Conservation (phyloP, 2,329 filamentous ascomycete genomes). For the Laburnicola sp. region DNA sequence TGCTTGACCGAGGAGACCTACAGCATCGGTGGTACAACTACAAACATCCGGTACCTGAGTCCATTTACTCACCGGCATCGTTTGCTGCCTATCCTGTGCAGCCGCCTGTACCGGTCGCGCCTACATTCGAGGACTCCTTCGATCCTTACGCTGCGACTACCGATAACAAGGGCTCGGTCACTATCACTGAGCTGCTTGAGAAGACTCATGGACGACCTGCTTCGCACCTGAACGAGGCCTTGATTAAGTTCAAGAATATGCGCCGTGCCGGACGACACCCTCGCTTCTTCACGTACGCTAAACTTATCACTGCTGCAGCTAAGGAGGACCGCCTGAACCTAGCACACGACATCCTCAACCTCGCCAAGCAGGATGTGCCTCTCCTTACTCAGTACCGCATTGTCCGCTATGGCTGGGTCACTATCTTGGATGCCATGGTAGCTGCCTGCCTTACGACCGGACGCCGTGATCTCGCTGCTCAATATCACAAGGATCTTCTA, state of each 20-base stretch:
- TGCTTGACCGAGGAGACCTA: constrained; percentile 55
- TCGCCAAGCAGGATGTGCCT: constrained; percentile 88
- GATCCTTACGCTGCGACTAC: constrained; percentile 90
- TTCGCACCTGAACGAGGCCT: constrained; percentile 75
- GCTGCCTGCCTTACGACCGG: constrained; percentile 84
- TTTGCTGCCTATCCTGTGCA: constrained; percentile 54
- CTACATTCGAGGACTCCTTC: constrained; percentile 76
- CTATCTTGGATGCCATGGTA: constrained; percentile 95
- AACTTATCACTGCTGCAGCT: constrained; percentile 87
- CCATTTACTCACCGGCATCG: constrained; percentile 52
- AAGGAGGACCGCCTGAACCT: constrained; percentile 80
- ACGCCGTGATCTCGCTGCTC: constrained; percentile 76
- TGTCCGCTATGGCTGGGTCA: constrained; percentile 93
- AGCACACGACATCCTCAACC: constrained; percentile 82
- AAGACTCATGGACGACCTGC: constrained; percentile 73
- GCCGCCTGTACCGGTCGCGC: constrained; percentile 57
- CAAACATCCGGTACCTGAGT: constrained; percentile 51
- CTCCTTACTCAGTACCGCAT: constrained; percentile 80
- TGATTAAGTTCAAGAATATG: constrained; percentile 87
- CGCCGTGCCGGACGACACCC: constrained; percentile 88
- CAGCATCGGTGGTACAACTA: constrained; percentile 63
- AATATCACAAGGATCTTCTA: constrained; percentile 88
- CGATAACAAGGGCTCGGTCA: constrained; percentile 88
- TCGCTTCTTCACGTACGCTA: constrained; percentile 94
- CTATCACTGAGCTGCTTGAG: constrained; percentile 89